Base-by-base conservation (phyloP, 768 basidiomycete species). In the Asterophora lycoperdoides region DNA sequence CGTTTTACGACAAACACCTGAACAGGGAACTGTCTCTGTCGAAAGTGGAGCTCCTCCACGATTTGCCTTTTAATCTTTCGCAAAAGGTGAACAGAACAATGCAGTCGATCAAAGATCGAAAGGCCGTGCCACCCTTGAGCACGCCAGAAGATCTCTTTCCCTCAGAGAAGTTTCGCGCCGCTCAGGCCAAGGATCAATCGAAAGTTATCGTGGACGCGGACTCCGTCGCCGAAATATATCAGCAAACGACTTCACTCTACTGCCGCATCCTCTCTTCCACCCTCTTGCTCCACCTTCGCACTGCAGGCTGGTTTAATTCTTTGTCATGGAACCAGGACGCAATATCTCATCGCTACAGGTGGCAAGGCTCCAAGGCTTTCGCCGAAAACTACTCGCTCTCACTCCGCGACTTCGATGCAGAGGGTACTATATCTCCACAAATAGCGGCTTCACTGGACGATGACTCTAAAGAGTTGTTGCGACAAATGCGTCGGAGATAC, bases 1-100 rank as follows among this genome's bases (percentile, higher is more conserved):
- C 32, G 3, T 46, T 51, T 26, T 51, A 51, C 7, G 28, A 51
- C 18, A 47, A 30, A 38, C 45, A 47, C 30, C 35, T 46, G 2
- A 28, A 41, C 29, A 40, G 35, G 8, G 28, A 18, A 5, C 51
- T 46, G 19, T 18, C 26, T 9, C 34, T 46, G 11, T 41, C 36
- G 41, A 46, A 35, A 5, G 44, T 42, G 5, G 18, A 30, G 28
- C 10, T 13, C 10, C 23, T 52, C 3, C 40, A 39, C 7, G n/a
- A n/a, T n/a, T 26, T 43, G 29, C 5, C n/a, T 8, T 5, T 23
- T 30, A 26, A 15, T n/a, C 2, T 52, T 1, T 19, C 20, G 17
- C 51, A 30, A 36, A 26, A 34, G 36, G 45, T 43, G 15, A 36
- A 30, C 28, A 4, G n/a, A 1, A 18, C 18, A 14, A 4, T 29